Evolutionary conservation across 257 asterid genomes (phyloP).

Genomic region (Paraleonurus japonicus): DNA sequence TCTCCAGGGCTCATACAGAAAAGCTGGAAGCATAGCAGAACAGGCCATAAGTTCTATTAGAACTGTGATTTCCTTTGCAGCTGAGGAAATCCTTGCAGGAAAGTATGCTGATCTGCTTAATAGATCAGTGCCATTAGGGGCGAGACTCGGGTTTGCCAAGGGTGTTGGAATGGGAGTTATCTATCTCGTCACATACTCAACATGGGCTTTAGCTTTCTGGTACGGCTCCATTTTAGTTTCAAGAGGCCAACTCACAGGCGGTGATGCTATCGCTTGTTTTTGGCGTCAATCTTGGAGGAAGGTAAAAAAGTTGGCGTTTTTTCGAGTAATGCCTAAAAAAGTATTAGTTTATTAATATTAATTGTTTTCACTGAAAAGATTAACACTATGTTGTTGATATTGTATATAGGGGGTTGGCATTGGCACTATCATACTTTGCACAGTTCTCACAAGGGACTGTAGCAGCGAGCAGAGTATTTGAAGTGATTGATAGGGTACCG

Average conservation of each 20-base stretch:
- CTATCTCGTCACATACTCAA: conserved; percentile 70
- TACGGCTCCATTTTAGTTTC: conserved; percentile 69
- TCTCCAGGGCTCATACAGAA: conserved; percentile 65
- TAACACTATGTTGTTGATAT: too few species aligned
- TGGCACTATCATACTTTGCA: conserved; percentile 72
- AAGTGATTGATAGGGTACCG: conserved; percentile 65
- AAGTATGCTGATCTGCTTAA: conserved; percentile 51
- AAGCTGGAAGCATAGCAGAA: conserved; percentile 77
- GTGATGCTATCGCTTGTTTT: conserved; percentile 85
- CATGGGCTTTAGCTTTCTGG: conserved; percentile 98
- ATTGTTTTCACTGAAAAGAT: background rate
- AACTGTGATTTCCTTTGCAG: conserved; percentile 78
- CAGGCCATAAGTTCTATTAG: conserved; percentile 77
- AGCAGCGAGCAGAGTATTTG: conserved; percentile 73
- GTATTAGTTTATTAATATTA: too few species aligned
- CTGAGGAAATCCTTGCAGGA: conserved; percentile 67
- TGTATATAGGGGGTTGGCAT: conserved; percentile 90
- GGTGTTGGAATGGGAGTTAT: conserved; percentile 83
- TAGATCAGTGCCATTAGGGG: conserved; percentile 56
- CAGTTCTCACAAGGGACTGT: conserved; percentile 89
- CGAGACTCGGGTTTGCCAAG: conserved; percentile 76
- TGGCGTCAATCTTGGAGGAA: conserved; percentile 83
- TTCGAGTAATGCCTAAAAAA: too few species aligned
- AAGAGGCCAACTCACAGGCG: conserved; percentile 51
- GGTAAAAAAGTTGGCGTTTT: conserved; percentile 34